phyloP scores from a whole-genome alignment of 1,284 basidiomycete species.

The Cryptococcus amylolentus region DNA sequence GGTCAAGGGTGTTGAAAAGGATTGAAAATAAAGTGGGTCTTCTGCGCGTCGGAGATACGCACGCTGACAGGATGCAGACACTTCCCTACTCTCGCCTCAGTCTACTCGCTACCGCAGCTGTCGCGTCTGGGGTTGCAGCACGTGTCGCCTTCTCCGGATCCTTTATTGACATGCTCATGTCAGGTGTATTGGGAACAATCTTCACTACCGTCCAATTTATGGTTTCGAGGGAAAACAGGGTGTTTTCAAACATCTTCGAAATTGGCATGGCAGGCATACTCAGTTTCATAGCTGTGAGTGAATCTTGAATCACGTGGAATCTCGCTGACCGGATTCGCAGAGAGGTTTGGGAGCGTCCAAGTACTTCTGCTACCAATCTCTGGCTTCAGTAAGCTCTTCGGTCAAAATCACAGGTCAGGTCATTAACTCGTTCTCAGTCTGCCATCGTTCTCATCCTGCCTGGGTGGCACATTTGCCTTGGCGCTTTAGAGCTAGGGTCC shows the following conservation, averaged over 20 bases:
- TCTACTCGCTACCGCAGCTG: constrained; percentile 21
- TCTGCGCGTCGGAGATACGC: neutral
- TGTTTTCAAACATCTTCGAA: constrained; percentile 32
- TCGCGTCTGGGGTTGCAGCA: constrained; percentile 26
- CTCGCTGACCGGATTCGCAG: constrained; percentile 7
- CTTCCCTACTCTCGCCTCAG: constrained; percentile 25
- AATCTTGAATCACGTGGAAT: neutral
- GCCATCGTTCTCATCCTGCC: constrained; percentile 35
- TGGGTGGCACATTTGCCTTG: constrained; percentile 36
- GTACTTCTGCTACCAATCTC: constrained; percentile 32
- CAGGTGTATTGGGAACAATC: constrained; percentile 22
- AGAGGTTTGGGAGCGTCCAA: constrained; percentile 25
- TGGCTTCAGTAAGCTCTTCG: constrained; percentile 22
- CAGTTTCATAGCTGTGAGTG: constrained; percentile 29
- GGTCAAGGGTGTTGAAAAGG: constrained; percentile 24
- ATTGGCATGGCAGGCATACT: constrained; percentile 32
- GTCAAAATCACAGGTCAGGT: neutral
- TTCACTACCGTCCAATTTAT: constrained; percentile 26
- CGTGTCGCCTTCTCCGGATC: constrained; percentile 32
- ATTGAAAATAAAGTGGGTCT: constrained; percentile 23
- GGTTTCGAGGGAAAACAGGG: constrained; percentile 21
- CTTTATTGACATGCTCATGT: constrained; percentile 32
- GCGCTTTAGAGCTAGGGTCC: constrained; percentile 31
- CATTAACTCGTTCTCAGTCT: constrained; percentile 10
- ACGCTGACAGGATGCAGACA: constrained; percentile 10